These are phyloP conservation scores for Pseudogymnoascus sp. DNA, from an alignment of 2,329 filamentous ascomycete species.

Conservation along the genomic window DNA sequence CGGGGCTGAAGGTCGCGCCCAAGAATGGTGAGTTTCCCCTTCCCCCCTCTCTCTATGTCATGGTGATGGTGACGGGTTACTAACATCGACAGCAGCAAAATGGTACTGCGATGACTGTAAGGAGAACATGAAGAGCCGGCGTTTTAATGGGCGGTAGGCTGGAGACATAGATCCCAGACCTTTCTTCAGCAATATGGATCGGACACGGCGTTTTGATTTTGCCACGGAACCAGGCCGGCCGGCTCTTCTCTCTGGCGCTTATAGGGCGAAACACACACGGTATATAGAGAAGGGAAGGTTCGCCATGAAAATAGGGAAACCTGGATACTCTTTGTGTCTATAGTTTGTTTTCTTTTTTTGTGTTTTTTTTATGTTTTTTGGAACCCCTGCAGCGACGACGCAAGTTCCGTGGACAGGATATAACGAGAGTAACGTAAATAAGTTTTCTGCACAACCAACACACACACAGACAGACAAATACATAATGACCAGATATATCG, in stretches of 20 bases:
- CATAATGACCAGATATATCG: not conserved
- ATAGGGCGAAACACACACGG: not conserved
- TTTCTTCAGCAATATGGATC: not conserved
- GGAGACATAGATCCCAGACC: not conserved
- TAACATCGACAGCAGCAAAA: conserved; percentile 20
- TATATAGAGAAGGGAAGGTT: not conserved
- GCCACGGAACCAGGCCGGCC: not conserved
- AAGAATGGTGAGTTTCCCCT: conserved; percentile 35
- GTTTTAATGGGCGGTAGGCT: conserved; percentile 21
- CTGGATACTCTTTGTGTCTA: not conserved
- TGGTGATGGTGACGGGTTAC: not conserved
- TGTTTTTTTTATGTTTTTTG: not conserved
- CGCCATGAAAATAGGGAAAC: conserved; percentile 6
- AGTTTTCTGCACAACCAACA: conserved; percentile 1
- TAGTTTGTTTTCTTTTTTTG: not conserved
- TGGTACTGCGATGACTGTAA: conserved; percentile 30
- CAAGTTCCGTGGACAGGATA: not conserved
- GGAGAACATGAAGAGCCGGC: conserved; percentile 23
- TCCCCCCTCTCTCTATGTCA: not conserved
- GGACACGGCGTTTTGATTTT: not conserved
- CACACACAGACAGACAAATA: conserved; percentile 5
- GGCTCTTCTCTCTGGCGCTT: conserved; percentile 8
- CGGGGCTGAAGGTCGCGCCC: conserved; percentile 72
- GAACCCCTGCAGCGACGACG: not conserved
- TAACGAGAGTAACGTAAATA: conserved; percentile 9